A percentile compares a stretch with the other conserved stretches of the same genome.
Conservation (phyloP, 768 basidiomycete species). For the Amylocystis lapponica region DNA sequence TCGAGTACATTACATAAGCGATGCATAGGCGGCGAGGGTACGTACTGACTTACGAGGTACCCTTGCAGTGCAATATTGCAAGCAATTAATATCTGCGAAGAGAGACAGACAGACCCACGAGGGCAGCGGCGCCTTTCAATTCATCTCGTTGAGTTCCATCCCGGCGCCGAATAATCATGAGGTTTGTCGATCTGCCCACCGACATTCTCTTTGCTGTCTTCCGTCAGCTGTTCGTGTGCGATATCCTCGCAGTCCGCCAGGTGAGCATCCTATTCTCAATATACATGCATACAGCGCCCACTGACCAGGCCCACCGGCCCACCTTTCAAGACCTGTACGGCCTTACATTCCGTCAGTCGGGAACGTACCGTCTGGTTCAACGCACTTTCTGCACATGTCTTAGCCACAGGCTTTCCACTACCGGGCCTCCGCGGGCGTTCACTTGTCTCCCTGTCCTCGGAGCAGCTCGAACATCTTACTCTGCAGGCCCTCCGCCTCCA, state of each 20-base stretch:
- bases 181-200: slow-evolving; percentile 33
- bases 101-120: no score
- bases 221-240: slow-evolving; percentile 32
- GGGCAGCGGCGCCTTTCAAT: no score
- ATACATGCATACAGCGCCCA: background rate
- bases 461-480: slow-evolving; percentile 40
- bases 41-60: no score
- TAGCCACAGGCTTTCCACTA: slow-evolving; percentile 40
- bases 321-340: slow-evolving; percentile 52
- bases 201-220: slow-evolving; percentile 45
- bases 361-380: slow-evolving; percentile 45
- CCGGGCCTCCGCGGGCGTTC: slow-evolving; percentile 31
- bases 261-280: slow-evolving; percentile 25
- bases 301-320: background rate
- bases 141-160: no score
- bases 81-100: no score
- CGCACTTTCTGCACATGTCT: slow-evolving; percentile 37
- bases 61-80: no score
- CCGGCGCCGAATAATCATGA: no score
- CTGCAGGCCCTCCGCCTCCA: slow-evolving; percentile 37
- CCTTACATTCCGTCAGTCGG: slow-evolving; percentile 37
- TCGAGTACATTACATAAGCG: no score
- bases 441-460: slow-evolving; percentile 32
- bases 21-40: no score
- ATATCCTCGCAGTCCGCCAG: slow-evolving; percentile 41